Evolutionary conservation across 306 rosid species (phyloP).

Genomic region (Neltuma alba): DNA sequence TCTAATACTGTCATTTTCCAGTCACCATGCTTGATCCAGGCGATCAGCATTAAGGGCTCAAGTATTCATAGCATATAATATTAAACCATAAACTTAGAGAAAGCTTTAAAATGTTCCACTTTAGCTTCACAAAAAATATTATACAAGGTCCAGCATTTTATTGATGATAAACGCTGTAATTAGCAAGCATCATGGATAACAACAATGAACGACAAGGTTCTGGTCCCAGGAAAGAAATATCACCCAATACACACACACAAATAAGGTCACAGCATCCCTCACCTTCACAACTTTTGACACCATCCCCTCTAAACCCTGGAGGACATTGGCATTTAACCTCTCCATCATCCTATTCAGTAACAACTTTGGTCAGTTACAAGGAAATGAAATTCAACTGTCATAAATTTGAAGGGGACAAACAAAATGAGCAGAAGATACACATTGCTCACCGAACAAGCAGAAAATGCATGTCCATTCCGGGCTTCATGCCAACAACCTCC

Average conservation of each 20-base stretch:
- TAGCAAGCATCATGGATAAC: slow-evolving; percentile 15
- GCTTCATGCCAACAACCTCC: slow-evolving; percentile 99
- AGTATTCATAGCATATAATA: not conserved
- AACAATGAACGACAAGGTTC: not conserved
- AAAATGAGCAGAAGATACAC: not conserved
- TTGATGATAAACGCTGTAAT: not conserved
- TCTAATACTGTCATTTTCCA: not conserved
- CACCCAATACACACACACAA: not conserved
- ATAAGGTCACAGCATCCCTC: slow-evolving; percentile 31
- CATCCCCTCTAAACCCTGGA: slow-evolving; percentile 81
- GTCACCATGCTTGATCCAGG: not conserved
- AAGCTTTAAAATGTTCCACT: slow-evolving; percentile 28
- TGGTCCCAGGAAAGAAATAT: not conserved
- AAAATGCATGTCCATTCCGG: slow-evolving; percentile 72
- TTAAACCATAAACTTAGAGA: slow-evolving; percentile 7
- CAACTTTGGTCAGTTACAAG: not conserved
- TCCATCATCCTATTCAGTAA: slow-evolving; percentile 66
- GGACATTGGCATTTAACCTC: slow-evolving; percentile 81
- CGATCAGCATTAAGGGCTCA: not conserved
- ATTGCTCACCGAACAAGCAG: slow-evolving; percentile 64
- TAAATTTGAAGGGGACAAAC: slow-evolving; percentile 10
- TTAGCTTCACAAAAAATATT: not conserved
- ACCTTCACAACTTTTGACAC: slow-evolving; percentile 82
- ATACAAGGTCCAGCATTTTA: slow-evolving; percentile 24
- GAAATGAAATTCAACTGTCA: not conserved